Evolutionary conservation across 345 rosid species (phyloP), one percentile per base, ranked within the genome.

Genomic region (Arabis alpina): DNA sequence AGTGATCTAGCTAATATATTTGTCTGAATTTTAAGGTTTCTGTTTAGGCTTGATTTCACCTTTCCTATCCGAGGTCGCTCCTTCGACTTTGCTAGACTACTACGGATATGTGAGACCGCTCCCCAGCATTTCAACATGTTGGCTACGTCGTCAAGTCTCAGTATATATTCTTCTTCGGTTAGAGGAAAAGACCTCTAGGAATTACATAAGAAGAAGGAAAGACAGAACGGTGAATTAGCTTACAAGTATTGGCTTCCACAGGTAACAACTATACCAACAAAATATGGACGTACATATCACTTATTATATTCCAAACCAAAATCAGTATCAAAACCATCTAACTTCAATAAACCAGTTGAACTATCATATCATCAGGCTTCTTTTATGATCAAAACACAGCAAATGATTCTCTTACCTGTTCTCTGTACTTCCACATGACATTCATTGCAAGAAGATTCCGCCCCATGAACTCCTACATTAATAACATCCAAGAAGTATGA

Each of bases 371-470:
- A 45, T 24, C 1, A 43, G 1, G 62, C 42, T 55, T 28, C 50
- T 30, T 39, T 7, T 34, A 30, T 23, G 28, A 40, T 37, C 56
- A 15, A 40, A 41, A 10, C 34, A 54, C 25, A 73, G 68, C 41
- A 23, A 48, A 15, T 1, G 53, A 27, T 77, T 58, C 8, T 24
- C 73, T 52, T 82, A 89, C 97, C 90, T 93, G 98, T 66, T 93
- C 97, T 83, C 81, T 84, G 82, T 88, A 93, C 83, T 86, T 93
- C 98, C 98, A 93, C 98, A 93, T 93, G 80, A 93, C 97, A 76
- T 93, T 93, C 82, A 93, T 47, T 10, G 98, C 98, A 44, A 93
- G 93, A 65, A 93, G 92, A 84, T 88, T 93, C 80, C 84, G 75
- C 59, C 98, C 98, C 98, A 93, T 82, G 89, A 93, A 93, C 77